Evolutionary conservation across 2,329 filamentous ascomycete genomes (phyloP), one percentile per base, ranked within the genome.

Genomic region (Aspergillus vadensis): DNA sequence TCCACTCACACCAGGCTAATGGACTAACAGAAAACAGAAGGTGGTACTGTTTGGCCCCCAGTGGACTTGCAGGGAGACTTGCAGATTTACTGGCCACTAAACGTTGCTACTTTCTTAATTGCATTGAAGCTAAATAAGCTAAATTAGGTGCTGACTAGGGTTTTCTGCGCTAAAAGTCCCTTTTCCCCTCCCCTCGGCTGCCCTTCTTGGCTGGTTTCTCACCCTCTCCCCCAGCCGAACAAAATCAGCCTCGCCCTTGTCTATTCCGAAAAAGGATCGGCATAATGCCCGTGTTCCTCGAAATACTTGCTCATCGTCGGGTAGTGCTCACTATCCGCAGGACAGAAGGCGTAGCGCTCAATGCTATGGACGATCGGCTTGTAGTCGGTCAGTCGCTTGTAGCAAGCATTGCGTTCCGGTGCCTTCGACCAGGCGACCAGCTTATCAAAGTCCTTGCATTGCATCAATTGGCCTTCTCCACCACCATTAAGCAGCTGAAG

Each of bases 321-420:
- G 32, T 48, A 55, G 23, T 55, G 57, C 43, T 30, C 25, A 27
- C 57, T 59, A 17, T 49, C 39, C 14, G 15, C 23, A 2, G 50
- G 39, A 32, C 57, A 59, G 39, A 50, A 59, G 2, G 50, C 57
- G 30, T 59, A 54, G 12, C 57, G 50, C 50, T 54, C 50, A 14
- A 54, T 54, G 39, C 50, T 54, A n/a, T 38, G 50, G 21, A 47
- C n/a, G 25, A 38, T 32, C 15, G 50, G 50, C 25, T 38, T 32
- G 17, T 49, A 32, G 14, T 54, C 49, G 23, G 15, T 55, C 41
- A 54, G 9, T 10, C 57, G 57, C 23, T 39, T 39, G 17, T 59
- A 59, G 50, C 57, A 59, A 0, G 57, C 57, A 36, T 59, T 47
- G 5, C 57, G 57, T 5, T 59, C 50, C n/a, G 57, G 57, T 7